phyloP scores from a whole-genome alignment of 1,139 yeast species.

The Suhomyces terraborum region DNA sequence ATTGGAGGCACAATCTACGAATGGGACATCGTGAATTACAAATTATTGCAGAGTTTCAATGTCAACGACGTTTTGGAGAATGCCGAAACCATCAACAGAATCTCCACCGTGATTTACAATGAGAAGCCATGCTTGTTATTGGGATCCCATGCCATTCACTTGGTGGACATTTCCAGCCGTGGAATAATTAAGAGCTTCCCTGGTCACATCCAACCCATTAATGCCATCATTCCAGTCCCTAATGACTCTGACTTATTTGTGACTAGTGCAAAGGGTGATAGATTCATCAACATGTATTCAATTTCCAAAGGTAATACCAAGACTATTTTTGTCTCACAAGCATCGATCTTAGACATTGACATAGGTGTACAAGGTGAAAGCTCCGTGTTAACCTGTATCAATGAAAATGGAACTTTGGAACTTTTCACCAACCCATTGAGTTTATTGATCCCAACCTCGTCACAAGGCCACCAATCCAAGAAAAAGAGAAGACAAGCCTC shows the following conservation, averaged over 20 bases:
- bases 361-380: conserved; percentile 39
- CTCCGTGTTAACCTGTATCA: conserved; percentile 53
- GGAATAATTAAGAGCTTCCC: conserved; percentile 56
- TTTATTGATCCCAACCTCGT: conserved; percentile 19
- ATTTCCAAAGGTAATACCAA: conserved; percentile 42
- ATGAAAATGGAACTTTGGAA: conserved; percentile 72
- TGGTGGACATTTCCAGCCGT: conserved; percentile 46
- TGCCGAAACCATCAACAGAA: conserved; percentile 34
- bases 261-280: conserved; percentile 73
- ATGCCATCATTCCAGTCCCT: conserved; percentile 42
- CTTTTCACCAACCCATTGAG: conserved; percentile 59
- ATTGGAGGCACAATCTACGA: conserved; percentile 60
- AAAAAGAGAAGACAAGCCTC: conserved; percentile 37
- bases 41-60: conserved; percentile 44
- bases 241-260: conserved; percentile 48
- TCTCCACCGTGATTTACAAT: conserved; percentile 38
- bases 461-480: conserved; percentile 25
- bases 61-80: conserved; percentile 41
- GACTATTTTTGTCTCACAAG: conserved; percentile 65
- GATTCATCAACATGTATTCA: conserved; percentile 75
- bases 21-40: conserved; percentile 57
- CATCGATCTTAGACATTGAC: conserved; percentile 52
- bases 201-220: conserved; percentile 71
- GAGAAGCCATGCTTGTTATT: conserved; percentile 52
- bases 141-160: conserved; percentile 63